Evolutionary conservation across 345 rosid species (phyloP), one percentile per base, ranked within the genome.

Genomic region (Brassica cretica): DNA sequence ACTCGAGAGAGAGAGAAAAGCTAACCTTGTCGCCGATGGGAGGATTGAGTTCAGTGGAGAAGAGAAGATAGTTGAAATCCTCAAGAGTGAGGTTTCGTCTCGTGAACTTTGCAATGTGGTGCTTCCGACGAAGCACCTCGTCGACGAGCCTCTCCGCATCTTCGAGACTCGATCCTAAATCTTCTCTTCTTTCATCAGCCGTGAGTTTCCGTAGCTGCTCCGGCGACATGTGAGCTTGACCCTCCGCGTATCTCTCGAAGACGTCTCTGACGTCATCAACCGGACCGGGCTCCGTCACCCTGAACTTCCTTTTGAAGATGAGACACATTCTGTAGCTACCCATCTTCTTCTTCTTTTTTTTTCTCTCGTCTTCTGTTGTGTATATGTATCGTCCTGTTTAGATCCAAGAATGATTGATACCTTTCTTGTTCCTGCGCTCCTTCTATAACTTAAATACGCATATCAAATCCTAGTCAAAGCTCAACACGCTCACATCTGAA

Each of bases 221-320:
- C 7, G 87, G 84, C 11, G 88, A 75, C 95, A 92, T 88, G 71
- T 82, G 70, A 81, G 84, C 3, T 4, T 87, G 90, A 0, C 86
- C 97, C 1, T 80, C 87, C 0, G 95, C 66, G 61, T 89, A 91
- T 76, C 78, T 84, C 2, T 29, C 18, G 74, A 94, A 94, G 5
- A 87, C 85, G 29, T 81, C 87, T 73, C 32, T 84, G 21, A 92
- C 87, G 70, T 92, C 97, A 29, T 14, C 75, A 2, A 91, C 95
- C 4, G 98, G 96, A 60, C 78, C 88, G 0, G 91, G 86, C 80
- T 89, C 91, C 56, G 84, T 82, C 21, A 82, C 66, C 69, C 83
- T 85, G 85, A 92, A 92, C 87, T 80, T 90, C 84, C 95, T 81
- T 2, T 83, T 89, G 83, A 92, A 94, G 80, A 90, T 84, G 59